A percentile compares a stretch with the other conserved stretches of the same genome.
These are phyloP conservation scores for Malassezia dermatis DNA, from an alignment of 1,284 basidiomycete genomes.

Conservation along the genomic window DNA sequence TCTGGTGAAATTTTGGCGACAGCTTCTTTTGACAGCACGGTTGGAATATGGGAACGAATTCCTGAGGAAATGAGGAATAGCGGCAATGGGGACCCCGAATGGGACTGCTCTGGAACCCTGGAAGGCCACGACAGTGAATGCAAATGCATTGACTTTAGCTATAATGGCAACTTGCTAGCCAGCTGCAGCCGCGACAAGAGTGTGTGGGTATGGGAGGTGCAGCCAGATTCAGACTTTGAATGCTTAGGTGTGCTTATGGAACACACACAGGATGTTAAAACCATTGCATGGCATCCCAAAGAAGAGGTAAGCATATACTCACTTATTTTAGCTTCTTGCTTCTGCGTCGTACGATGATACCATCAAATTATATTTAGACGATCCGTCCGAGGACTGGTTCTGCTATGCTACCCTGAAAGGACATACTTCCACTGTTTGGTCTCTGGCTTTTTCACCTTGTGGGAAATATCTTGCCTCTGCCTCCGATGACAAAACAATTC, in stretches of 20 bases:
- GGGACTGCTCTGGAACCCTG: constrained; percentile 76
- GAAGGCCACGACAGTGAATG: constrained; percentile 98
- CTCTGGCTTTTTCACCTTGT: constrained; percentile 64
- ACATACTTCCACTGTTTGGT: constrained; percentile 77
- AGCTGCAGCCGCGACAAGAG: constrained; percentile 91
- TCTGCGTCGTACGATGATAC: constrained; percentile 95
- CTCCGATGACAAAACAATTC: constrained; percentile 63
- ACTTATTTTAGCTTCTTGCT: constrained; percentile 59
- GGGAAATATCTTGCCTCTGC: constrained; percentile 73
- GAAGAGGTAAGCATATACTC: constrained; percentile 64
- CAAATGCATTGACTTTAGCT: constrained; percentile 81
- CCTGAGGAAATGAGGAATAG: constrained; percentile 1
- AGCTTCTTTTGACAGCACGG: constrained; percentile 85
- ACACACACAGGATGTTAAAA: constrained; percentile 93
- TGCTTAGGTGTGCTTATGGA: constrained; percentile 94
- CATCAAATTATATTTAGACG: constrained; percentile 85
- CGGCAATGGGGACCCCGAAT: constrained; percentile 28
- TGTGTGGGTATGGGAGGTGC: constrained; percentile 93
- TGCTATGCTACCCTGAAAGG: constrained; percentile 70
- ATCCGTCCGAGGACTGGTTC: constrained; percentile 90
- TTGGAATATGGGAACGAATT: constrained; percentile 71
- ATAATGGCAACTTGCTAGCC: constrained; percentile 68
- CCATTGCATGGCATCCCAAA: constrained; percentile 81
- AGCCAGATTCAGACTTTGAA: constrained; percentile 71
- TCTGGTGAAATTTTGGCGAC: constrained; percentile 80